Percentiles rank a stretch among this genome's conserved stretches.
phyloP scores from a whole-genome alignment of 192 early-diverging fungal genomes.

The Umbelopsis sp. region DNA sequence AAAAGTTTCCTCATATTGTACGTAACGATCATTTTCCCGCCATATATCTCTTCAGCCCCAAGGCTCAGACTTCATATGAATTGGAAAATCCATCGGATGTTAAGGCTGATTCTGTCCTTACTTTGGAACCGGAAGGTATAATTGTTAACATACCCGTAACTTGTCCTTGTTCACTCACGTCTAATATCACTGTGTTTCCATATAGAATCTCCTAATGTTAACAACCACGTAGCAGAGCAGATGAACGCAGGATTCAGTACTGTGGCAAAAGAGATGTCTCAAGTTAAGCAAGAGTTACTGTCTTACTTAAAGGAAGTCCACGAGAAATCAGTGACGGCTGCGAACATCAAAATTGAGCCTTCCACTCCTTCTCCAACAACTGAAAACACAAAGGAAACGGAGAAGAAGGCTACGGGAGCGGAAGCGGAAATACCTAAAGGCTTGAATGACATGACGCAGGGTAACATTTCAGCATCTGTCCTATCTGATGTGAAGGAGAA shows the following conservation, averaged over 20 bases:
- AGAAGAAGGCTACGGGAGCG: background rate
- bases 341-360: background rate
- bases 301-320: background rate
- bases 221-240: background rate
- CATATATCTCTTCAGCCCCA: conserved; percentile 60
- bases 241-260: background rate
- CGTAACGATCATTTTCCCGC: conserved; percentile 54
- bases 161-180: background rate
- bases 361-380: background rate
- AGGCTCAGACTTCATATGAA: conserved; percentile 57
- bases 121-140: conserved; percentile 52
- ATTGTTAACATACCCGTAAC: background rate
- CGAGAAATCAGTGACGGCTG: background rate
- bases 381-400: background rate
- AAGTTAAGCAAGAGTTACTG: background rate
- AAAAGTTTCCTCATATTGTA: conserved; percentile 60
- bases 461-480: background rate
- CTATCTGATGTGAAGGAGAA: conserved; percentile 33
- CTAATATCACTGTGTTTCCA: background rate
- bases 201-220: background rate
- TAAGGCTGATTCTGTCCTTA: conserved; percentile 50
- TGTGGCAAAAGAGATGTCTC: background rate
- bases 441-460: background rate
- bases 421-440: background rate
- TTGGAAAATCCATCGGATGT: conserved; percentile 64